Evolutionary conservation across 805 yeast genomes (phyloP), one percentile per base, ranked within the genome.

Genomic region (Debaryomyces tyrocola): DNA sequence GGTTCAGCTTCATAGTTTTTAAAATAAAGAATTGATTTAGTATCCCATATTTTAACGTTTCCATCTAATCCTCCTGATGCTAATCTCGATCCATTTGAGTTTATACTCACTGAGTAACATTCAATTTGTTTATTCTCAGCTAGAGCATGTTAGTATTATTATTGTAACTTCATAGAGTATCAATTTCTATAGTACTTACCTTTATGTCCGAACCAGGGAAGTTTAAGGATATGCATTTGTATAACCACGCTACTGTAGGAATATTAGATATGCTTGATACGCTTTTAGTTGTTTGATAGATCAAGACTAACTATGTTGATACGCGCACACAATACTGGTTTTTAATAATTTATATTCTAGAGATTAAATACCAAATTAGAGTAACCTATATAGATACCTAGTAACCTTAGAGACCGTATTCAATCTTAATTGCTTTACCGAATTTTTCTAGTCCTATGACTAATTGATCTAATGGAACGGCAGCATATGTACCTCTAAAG

Each of bases 51-150:
- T 51, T 92, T 79, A 37, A 94, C 90, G 55, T 89, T 90, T 0
- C 98, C 97, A 67, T 92, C 78, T 34, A 87, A 67, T 1, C 98
- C 99, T 14, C 98, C 99, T 1, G 97, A 85, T 1, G 97, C 99
- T 20, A 92, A 63, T 46, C 96, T 70, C 40, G 82, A 64, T 1
- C 96, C 96, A 67, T 90, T 96, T 0, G 89, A 81, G 51, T 88
- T 85, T 3, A 88, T 84, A 45, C 83, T 82, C 4, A 91, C 79
- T 0, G 97, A 83, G 61, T 90, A 94, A 12, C 95, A 86, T 60
- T 92, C 98, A 57, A 84, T 83, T 54, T 80, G 81, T 49, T 88
- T 78, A 55, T 82, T 82, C 58, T 90, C 97, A 62, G 90, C 97
- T 73, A 63, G 29, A 47, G 40, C 45, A 44, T 43, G 59, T 68